Conservation (phyloP, 495 filamentous ascomycete genomes). For the Aspergillus conjunctus region DNA sequence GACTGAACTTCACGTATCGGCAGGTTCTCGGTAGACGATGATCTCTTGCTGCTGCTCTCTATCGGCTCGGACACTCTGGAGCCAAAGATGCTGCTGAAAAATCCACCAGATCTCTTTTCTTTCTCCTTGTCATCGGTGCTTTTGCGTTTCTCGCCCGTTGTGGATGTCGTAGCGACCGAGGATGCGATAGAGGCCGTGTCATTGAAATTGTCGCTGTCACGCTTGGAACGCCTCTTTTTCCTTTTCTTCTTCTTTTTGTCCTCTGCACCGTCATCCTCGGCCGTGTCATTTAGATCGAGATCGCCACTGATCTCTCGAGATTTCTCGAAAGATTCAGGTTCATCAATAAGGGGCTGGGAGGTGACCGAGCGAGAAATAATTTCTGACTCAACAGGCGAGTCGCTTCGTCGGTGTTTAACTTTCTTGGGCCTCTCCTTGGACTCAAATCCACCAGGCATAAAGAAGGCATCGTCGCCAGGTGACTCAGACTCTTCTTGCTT, state of each 20-base stretch:
- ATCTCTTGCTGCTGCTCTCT: constrained; percentile 28
- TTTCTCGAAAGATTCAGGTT: constrained; percentile 25
- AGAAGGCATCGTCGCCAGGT: constrained; percentile 32
- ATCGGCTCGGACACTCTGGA: constrained; percentile 40
- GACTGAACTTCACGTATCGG: constrained; percentile 43
- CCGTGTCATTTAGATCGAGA: constrained; percentile 25
- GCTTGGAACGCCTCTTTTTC: constrained; percentile 37
- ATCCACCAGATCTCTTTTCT: constrained; percentile 35
- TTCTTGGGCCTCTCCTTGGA: constrained; percentile 17
- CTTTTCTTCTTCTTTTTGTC: constrained; percentile 29
- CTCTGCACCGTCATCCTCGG: constrained; percentile 21
- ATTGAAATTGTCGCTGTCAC: constrained; percentile 35
- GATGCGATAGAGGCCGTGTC: constrained; percentile 40
- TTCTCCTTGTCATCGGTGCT: constrained; percentile 36
- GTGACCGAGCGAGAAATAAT: constrained; percentile 30
- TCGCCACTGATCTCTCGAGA: constrained; percentile 28
- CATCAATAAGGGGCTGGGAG: constrained; percentile 27
- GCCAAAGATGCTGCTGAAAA: constrained; percentile 44
- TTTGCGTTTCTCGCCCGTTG: constrained; percentile 33
- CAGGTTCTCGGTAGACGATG: constrained; percentile 39
- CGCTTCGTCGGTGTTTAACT: background rate
- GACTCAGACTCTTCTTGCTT: constrained; percentile 21
- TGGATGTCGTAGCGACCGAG: constrained; percentile 36
- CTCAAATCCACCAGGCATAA: constrained; percentile 49
- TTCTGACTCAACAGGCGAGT: constrained; percentile 16